Evolutionary conservation across 345 rosid genomes (phyloP), one percentile per base, ranked within the genome.

Genomic region (Populus tremula): DNA sequence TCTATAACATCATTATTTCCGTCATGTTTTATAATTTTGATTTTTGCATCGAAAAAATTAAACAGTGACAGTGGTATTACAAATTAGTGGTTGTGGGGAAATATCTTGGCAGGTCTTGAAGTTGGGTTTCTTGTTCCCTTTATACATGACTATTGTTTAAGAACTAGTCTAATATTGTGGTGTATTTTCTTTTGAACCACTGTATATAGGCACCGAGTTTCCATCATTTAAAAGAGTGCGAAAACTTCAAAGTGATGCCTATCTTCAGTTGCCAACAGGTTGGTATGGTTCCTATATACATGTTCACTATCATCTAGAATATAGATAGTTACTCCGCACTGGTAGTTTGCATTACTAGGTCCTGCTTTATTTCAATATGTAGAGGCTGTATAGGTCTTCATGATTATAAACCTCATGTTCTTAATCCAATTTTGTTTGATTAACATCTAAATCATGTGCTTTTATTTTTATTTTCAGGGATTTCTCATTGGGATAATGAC

Each of bases 401-500:
- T 54, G 36, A 53, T 35, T 76, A 64, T 66, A 67, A 47, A 67
- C 38, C 39, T 43, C 38, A n/a, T 38, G 16, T 35, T 50, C 21
- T 66, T 21, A 43, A 36, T 27, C 33, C 20, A 17, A 67, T 21
- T 6, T 14, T 50, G n/a, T 54, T 21, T 54, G 23, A 54, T 21
- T 21, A 54, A 23, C 61, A 54, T 54, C 61, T 54, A 54, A 54
- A 54, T 59, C 66, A 63, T 35, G 21, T 70, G 68, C 49, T 36
- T 36, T 43, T 12, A 17, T 41, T 49, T 27, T 63, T 53, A 66
- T 74, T 82, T 83, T 84, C 91, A 94, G 98, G 90, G 82, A 82
- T 87, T 72, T 74, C 89, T 31, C 83, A 56, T 77, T 89, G 93
- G 96, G 81, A 85, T 7, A 84, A 93, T 79, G 97, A 93, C 78